These are phyloP conservation scores for Guyanaporus albipodus DNA, from an alignment of 768 basidiomycete genomes.

Conservation along the genomic window DNA sequence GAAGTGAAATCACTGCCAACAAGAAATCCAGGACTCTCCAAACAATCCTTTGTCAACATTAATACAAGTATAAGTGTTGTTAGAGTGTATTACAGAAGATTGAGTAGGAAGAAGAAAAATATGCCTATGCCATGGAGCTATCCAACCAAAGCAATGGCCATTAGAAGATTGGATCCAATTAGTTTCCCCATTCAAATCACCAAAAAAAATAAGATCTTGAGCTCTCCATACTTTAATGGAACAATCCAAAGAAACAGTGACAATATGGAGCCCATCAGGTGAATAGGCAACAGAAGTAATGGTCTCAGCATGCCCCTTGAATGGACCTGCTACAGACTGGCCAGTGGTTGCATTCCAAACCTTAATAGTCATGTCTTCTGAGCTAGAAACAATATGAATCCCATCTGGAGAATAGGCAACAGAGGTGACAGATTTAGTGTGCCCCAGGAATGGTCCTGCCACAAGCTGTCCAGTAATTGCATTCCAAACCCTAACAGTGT, in stretches of 20 bases:
- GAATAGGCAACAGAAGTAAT: neutral
- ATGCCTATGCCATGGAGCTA: constrained; percentile 3
- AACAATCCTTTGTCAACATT: neutral
- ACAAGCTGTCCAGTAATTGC: no score
- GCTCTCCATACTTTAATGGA: constrained; percentile 2
- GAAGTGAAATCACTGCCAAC: no score
- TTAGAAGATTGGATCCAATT: constrained; percentile 2
- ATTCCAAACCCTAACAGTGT: no score
- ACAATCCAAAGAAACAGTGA: neutral
- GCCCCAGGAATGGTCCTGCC: no score
- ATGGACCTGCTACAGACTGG: no score
- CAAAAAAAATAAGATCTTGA: neutral
- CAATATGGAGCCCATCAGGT: neutral
- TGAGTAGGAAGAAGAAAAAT: neutral
- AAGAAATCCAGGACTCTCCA: neutral
- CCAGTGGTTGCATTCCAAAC: no score
- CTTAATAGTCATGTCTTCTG: no score
- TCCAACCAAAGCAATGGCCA: no score
- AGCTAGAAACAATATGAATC: no score
- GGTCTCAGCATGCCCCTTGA: no score
- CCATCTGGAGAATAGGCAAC: no score
- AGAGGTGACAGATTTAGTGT: no score
- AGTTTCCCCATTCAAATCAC: neutral
- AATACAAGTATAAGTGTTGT: neutral
- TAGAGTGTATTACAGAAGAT: neutral